These are phyloP conservation scores for Aethionema arabicum DNA, from an alignment of 345 rosid genomes.

Conservation along the genomic window DNA sequence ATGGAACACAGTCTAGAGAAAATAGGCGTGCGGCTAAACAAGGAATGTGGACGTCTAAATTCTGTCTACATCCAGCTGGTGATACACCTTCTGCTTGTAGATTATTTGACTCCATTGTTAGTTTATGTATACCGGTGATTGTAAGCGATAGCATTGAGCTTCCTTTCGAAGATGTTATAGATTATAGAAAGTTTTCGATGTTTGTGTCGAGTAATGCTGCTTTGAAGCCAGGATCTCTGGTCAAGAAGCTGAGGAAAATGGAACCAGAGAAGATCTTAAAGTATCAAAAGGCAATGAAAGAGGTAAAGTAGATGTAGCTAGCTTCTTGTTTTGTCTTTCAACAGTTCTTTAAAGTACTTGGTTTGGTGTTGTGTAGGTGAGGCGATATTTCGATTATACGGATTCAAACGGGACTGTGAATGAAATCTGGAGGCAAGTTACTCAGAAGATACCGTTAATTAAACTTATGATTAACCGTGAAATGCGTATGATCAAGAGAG, in stretches of 20 bases:
- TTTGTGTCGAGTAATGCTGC: constrained; percentile 65
- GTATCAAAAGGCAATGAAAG: constrained; percentile 66
- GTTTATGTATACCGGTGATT: constrained; percentile 90
- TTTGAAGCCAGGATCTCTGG: constrained; percentile 61
- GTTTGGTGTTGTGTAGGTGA: constrained; percentile 49
- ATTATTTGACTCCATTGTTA: constrained; percentile 82
- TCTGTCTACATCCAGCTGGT: constrained; percentile 85
- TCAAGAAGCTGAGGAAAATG: constrained; percentile 53
- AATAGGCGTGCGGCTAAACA: constrained; percentile 62
- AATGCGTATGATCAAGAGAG: constrained; percentile 64
- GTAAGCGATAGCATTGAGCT: constrained; percentile 78
- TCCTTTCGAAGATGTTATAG: constrained; percentile 86
- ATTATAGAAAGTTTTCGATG: constrained; percentile 70
- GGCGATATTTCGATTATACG: constrained; percentile 50
- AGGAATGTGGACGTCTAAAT: constrained; percentile 87
- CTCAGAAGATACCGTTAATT: constrained; percentile 68
- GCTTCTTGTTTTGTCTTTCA: neutral
- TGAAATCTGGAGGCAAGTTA: constrained; percentile 81
- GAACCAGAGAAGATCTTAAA: constrained; percentile 53
- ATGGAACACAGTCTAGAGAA: constrained; percentile 83
- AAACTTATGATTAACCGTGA: constrained; percentile 74
- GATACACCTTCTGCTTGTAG: constrained; percentile 91
- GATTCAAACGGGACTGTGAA: constrained; percentile 67
- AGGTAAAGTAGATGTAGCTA: constrained; percentile 39
- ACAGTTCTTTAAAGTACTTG: neutral